These are phyloP conservation scores for Chenopodium quinoa DNA, from an alignment of 148 eudicot species.

Conservation along the genomic window DNA sequence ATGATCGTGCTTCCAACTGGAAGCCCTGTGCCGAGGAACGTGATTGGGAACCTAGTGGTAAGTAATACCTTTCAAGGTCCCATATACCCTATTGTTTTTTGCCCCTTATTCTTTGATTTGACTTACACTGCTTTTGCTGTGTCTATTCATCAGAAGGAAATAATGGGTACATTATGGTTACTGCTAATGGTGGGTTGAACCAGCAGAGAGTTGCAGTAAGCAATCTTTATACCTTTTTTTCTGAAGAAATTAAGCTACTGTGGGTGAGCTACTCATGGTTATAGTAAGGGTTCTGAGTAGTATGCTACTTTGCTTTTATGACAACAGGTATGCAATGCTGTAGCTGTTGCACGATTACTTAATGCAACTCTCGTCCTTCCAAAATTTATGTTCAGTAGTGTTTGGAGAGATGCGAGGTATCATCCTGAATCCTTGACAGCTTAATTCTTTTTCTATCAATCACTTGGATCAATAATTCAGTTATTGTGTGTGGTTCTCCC, in stretches of 20 bases:
- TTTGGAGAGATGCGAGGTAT: slow-evolving; percentile 94
- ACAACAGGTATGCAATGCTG: slow-evolving; percentile 93
- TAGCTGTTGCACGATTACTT: slow-evolving; percentile 90
- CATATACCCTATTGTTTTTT: neutral
- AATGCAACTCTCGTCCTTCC: slow-evolving; percentile 97
- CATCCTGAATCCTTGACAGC: slow-evolving; percentile 5
- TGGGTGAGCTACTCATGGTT: neutral
- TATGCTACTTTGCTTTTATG: slow-evolving; percentile 15
- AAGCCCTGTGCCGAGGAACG: slow-evolving; percentile 85
- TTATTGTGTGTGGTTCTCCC: neutral
- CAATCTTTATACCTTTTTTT: slow-evolving; percentile 20
- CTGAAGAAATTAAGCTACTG: neutral
- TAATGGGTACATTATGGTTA: slow-evolving; percentile 82
- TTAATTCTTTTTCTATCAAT: neutral
- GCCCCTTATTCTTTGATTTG: neutral
- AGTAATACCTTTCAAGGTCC: slow-evolving; percentile 12
- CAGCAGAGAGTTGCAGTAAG: slow-evolving; percentile 99
- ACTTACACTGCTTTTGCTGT: slow-evolving; percentile 14
- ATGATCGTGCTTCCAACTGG: slow-evolving; percentile 77
- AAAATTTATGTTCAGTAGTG: slow-evolving; percentile 90
- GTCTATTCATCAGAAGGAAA: slow-evolving; percentile 56
- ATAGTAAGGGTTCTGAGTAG: neutral
- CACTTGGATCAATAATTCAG: neutral
- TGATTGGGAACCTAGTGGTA: slow-evolving; percentile 84
- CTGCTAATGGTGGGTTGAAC: slow-evolving; percentile 98